A percentile compares a stretch with the other conserved stretches of the same genome.
phyloP scores from a whole-genome alignment of 1,139 yeast genomes.

The Magnusiomyces ingens region DNA sequence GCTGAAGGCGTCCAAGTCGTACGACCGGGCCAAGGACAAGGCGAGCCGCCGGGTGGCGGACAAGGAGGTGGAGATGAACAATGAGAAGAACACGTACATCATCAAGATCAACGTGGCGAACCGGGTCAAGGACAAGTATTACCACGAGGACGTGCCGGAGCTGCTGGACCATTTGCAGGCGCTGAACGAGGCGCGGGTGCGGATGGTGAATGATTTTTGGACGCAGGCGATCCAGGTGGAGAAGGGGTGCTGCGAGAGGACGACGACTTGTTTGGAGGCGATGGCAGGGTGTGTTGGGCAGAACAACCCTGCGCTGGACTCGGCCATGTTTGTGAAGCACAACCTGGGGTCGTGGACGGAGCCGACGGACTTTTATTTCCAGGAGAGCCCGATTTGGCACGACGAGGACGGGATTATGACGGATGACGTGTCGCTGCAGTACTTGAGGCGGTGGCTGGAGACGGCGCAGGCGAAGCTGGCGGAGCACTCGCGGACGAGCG shows the following conservation, averaged over 20 bases:
- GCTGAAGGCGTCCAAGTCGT: conserved; percentile 54
- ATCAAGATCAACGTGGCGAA: conserved; percentile 79
- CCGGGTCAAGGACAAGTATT: conserved; percentile 85
- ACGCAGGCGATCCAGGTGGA: conserved; percentile 61
- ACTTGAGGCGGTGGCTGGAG: conserved; percentile 54
- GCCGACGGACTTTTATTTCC: conserved; percentile 75
- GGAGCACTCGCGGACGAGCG: conserved; percentile 29
- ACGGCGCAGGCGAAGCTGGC: conserved; percentile 26
- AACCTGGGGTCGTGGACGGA: conserved; percentile 73
- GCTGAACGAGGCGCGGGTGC: conserved; percentile 72
- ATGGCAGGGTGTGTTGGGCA: conserved; percentile 57
- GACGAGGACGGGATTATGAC: conserved; percentile 78
- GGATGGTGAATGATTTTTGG: conserved; percentile 63
- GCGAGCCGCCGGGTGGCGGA: conserved; percentile 52
- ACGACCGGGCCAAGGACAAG: conserved; percentile 45
- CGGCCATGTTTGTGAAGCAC: conserved; percentile 90
- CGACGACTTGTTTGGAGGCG: conserved; percentile 46
- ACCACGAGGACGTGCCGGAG: conserved; percentile 91
- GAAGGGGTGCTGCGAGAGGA: conserved; percentile 46
- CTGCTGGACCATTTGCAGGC: conserved; percentile 80
- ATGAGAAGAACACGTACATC: conserved; percentile 74
- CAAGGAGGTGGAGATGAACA: conserved; percentile 74
- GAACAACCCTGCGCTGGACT: conserved; percentile 69
- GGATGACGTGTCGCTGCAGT: conserved; percentile 55
- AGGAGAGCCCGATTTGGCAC: conserved; percentile 94